Conservation (phyloP, 2,329 filamentous ascomycete genomes). For the Trichophyton mentagrophytes region DNA sequence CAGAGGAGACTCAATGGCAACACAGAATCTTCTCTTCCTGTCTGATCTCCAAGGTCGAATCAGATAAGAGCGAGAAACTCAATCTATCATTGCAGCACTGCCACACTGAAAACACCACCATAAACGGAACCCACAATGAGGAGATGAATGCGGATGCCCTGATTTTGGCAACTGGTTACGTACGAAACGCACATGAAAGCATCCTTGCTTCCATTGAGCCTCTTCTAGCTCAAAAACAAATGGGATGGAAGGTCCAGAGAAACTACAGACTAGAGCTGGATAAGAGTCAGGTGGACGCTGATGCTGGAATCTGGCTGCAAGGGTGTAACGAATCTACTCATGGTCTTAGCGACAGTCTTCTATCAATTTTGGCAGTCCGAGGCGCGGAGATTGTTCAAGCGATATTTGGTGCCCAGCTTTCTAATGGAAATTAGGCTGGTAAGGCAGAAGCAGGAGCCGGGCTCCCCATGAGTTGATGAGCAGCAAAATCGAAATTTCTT, state of each 20-base stretch:
- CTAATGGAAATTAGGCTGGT: not conserved
- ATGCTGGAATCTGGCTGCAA: conserved; percentile 79
- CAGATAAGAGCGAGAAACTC: conserved; percentile 41
- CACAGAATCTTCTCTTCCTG: conserved; percentile 64
- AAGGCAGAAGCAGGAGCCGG: not conserved
- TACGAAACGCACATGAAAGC: conserved; percentile 61
- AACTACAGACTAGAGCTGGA: conserved; percentile 69
- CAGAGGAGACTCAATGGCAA: conserved; percentile 62
- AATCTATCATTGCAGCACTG: conserved; percentile 47
- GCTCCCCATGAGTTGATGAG: not conserved
- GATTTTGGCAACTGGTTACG: conserved; percentile 79
- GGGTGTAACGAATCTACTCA: conserved; percentile 89
- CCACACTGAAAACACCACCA: conserved; percentile 22
- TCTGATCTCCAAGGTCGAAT: conserved; percentile 49
- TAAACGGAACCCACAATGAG: conserved; percentile 38
- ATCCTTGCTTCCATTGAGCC: conserved; percentile 56
- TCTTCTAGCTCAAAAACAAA: conserved; percentile 48
- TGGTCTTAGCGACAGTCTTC: conserved; percentile 68
- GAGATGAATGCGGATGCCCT: conserved; percentile 64
- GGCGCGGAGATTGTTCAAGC: conserved; percentile 22
- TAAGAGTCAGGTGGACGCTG: conserved; percentile 51
- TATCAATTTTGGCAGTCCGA: conserved; percentile 59
- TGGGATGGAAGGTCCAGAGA: conserved; percentile 55
- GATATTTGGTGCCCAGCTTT: conserved; percentile 6
- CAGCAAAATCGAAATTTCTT: no score